A percentile compares a stretch with the other conserved stretches of the same genome.
phyloP scores from a whole-genome alignment of 805 yeast species.

The Metschnikowia shivogae region DNA sequence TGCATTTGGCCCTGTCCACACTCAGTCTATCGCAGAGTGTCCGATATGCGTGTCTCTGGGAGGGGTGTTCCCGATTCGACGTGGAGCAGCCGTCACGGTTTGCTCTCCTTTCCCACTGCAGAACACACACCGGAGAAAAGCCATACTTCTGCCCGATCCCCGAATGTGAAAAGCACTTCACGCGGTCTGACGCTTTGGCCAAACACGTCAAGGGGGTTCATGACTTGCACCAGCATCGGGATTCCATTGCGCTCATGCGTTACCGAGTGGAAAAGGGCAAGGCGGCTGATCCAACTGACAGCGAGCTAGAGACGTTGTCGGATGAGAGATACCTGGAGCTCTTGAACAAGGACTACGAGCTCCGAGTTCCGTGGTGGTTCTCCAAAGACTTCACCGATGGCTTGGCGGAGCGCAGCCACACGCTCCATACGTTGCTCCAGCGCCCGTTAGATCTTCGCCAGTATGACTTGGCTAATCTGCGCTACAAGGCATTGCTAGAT shows the following conservation, averaged over 20 bases:
- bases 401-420: conserved; percentile 17
- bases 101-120: conserved; percentile 58
- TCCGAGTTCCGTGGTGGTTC: conserved; percentile 43
- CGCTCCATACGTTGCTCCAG: conserved; percentile 18
- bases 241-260: conserved; percentile 28
- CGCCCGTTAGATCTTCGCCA: conserved; percentile 33
- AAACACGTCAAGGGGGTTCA: conserved; percentile 63
- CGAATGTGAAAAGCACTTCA: conserved; percentile 59
- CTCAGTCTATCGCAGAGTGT: conserved; percentile 17
- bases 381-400: conserved; percentile 25
- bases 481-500: conserved; percentile 26
- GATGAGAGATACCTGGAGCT: conserved; percentile 28
- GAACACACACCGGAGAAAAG: conserved; percentile 64
- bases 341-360: conserved; percentile 31
- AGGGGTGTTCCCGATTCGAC: conserved; percentile 50
- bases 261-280: conserved; percentile 29
- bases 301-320: conserved; percentile 22
- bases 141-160: conserved; percentile 61
- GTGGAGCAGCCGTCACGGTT: conserved; percentile 49
- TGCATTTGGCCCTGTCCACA: conserved; percentile 26
- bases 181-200: conserved; percentile 58
- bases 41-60: conserved; percentile 59
- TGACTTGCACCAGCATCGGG: conserved; percentile 41
- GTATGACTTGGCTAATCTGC: conserved; percentile 28
- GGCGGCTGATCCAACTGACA: conserved; percentile 19